Conservation (phyloP, 176 grass and related monocot species). For the Themeda triandra region DNA sequence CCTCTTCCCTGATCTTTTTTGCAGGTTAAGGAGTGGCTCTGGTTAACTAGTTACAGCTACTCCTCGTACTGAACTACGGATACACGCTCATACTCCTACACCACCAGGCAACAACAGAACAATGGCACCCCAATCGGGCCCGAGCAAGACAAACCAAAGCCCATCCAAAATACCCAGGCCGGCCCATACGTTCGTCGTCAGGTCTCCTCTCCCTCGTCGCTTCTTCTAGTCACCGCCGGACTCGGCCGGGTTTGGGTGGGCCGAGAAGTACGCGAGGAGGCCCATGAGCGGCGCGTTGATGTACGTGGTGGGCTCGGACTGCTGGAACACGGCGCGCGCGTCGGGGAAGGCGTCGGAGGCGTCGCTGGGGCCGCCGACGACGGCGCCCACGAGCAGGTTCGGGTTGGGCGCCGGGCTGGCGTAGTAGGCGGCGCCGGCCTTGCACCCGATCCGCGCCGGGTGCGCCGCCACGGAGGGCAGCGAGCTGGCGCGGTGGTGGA, state of each 20-base stretch:
- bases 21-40: slow-evolving; percentile 6
- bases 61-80: not conserved
- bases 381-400: slow-evolving; percentile 71
- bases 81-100: not conserved
- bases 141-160: not conserved
- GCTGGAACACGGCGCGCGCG: slow-evolving; percentile 66
- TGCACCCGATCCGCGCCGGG: slow-evolving; percentile 64
- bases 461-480: slow-evolving; percentile 63
- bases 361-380: slow-evolving; percentile 78
- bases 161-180: not conserved
- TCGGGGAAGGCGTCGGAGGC: slow-evolving; percentile 69
- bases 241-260: slow-evolving; percentile 54
- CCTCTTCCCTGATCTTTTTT: slow-evolving; percentile 14
- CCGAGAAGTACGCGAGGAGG: slow-evolving; percentile 77
- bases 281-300: slow-evolving; percentile 83
- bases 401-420: slow-evolving; percentile 59
- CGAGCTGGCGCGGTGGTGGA: slow-evolving; percentile 88
- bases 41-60: not conserved
- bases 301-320: slow-evolving; percentile 88
- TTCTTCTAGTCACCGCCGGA: slow-evolving; percentile 11
- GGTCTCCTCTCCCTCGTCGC: not conserved
- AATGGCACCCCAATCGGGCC: not conserved
- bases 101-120: not conserved
- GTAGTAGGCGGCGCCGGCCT: slow-evolving; percentile 70
- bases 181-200: slow-evolving; percentile 11